Percentiles rank a stretch among this genome's conserved stretches.
Conservation (phyloP, 1,284 basidiomycete species). For the Hymenochaete sp. region DNA sequence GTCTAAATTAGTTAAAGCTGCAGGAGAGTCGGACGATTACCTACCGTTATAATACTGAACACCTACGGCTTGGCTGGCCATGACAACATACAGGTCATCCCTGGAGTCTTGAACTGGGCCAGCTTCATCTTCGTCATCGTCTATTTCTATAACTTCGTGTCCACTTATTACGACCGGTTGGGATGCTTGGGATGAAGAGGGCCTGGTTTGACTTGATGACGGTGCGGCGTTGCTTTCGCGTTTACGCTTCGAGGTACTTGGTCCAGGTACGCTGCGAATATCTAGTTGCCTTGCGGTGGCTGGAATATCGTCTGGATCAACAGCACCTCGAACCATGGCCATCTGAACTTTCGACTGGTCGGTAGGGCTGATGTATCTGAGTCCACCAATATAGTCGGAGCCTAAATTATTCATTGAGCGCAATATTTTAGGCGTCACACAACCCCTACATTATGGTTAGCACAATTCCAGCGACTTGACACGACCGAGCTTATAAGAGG, state of each 20-base stretch:
- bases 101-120: slow-evolving; percentile 35
- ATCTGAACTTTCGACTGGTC: slow-evolving; percentile 55
- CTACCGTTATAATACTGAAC: slow-evolving; percentile 73
- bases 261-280: slow-evolving; percentile 2
- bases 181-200: slow-evolving; percentile 3
- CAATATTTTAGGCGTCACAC: slow-evolving; percentile 53
- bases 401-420: slow-evolving; percentile 36
- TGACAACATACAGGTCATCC: slow-evolving; percentile 59
- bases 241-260: background rate
- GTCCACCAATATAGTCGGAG: slow-evolving; percentile 40
- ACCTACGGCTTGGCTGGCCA: slow-evolving; percentile 64
- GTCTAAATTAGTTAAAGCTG: slow-evolving; percentile 1
- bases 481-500: too few species aligned
- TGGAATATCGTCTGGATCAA: slow-evolving; percentile 52
- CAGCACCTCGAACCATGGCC: slow-evolving; percentile 42
- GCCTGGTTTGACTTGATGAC: slow-evolving; percentile 1
- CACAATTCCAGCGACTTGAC: slow-evolving; percentile 7
- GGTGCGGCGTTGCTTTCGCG: slow-evolving; percentile 11
- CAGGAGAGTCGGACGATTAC: slow-evolving; percentile 9
- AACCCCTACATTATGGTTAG: slow-evolving; percentile 43
- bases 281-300: slow-evolving; percentile 27
- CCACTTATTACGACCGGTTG: slow-evolving; percentile 17
- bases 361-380: slow-evolving; percentile 39
- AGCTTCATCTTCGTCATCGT: slow-evolving; percentile 36
- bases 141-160: slow-evolving; percentile 25